These are phyloP conservation scores for Warburgia ugandensis DNA, from an alignment of 164 flowering plant genomes.

Conservation along the genomic window DNA sequence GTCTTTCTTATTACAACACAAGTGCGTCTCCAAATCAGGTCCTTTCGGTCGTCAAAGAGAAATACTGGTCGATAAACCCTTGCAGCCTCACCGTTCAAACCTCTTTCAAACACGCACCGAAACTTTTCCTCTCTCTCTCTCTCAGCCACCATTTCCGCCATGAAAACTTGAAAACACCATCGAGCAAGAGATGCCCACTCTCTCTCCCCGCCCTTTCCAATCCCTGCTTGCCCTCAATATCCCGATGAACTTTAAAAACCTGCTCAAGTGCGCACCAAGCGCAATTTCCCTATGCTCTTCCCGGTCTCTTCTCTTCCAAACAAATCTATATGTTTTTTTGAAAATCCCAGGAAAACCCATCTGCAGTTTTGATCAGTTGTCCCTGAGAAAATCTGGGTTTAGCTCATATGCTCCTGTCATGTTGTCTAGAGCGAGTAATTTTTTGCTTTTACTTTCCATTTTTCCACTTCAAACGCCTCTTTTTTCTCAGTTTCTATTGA, in stretches of 20 bases:
- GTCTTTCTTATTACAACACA: too few species aligned
- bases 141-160: neutral
- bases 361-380: neutral
- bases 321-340: neutral
- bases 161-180: conserved; percentile 1
- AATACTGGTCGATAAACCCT: too few species aligned
- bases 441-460: neutral
- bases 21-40: too few species aligned
- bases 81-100: too few species aligned
- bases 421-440: conserved; percentile 1
- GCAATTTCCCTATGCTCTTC: neutral
- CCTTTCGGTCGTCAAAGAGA: too few species aligned
- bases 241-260: conserved; percentile 5
- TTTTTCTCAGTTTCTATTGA: neutral
- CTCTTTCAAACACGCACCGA: too few species aligned
- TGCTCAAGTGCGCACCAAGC: conserved; percentile 1
- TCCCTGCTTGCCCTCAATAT: neutral
- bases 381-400: conserved; percentile 4
- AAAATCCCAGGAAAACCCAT: neutral
- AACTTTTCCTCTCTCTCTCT: neutral
- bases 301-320: neutral
- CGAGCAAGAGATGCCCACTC: conserved; percentile 1
- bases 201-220: conserved; percentile 3
- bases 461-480: neutral
- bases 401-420: conserved; percentile 1